Conservation (phyloP, 1,284 basidiomycete species). For the Fomitiporia mediterranea region DNA sequence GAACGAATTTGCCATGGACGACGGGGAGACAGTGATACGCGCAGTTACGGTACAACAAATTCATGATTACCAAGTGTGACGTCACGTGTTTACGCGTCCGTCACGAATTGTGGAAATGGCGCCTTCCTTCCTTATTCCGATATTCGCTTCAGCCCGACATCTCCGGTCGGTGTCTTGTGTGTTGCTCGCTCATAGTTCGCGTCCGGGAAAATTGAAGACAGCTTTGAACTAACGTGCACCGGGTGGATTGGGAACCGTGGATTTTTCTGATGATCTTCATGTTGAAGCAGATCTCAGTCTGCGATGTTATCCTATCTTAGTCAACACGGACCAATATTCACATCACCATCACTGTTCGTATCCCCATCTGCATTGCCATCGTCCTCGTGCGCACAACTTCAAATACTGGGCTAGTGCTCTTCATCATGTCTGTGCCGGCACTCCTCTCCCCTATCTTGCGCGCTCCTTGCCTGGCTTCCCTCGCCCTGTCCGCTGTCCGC, state of each 20-base stretch:
- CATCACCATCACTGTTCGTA: conserved; percentile 15
- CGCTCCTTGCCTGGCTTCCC: not conserved
- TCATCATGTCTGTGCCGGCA: not conserved
- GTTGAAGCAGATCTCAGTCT: not conserved
- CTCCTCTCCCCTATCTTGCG: not conserved
- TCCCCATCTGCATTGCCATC: conserved; percentile 15
- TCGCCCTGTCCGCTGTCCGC: not conserved
- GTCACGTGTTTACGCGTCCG: not conserved
- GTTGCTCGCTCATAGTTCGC: not conserved
- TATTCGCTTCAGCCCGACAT: too few species aligned
- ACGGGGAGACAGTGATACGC: not conserved
- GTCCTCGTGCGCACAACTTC: conserved; percentile 3
- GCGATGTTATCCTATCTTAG: not conserved
- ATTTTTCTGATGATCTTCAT: not conserved
- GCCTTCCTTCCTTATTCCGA: not conserved
- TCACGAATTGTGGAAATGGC: not conserved
- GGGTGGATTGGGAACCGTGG: not conserved
- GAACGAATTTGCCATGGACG: conserved; percentile 1
- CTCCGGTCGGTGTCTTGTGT: too few species aligned
- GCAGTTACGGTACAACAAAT: not conserved
- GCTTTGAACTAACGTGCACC: too few species aligned
- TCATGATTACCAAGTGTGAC: conserved; percentile 1
- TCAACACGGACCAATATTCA: not conserved
- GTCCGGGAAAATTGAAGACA: too few species aligned
- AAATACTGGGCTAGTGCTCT: not conserved